Evolutionary conservation across 2,329 filamentous ascomycete genomes (phyloP).

Genomic region (Alternaria rosae): DNA sequence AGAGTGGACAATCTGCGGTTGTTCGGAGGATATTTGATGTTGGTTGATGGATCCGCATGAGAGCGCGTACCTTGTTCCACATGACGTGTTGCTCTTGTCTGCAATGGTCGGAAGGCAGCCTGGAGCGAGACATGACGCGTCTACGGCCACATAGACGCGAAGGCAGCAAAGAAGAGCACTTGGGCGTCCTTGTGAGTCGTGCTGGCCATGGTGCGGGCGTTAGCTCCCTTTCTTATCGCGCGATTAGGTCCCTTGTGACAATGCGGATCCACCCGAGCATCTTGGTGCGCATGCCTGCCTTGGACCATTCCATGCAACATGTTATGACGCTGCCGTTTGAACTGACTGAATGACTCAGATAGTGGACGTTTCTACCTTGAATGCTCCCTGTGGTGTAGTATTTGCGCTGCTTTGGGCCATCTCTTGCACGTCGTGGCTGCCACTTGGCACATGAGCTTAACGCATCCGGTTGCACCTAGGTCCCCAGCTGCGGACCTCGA

Average conservation of each 20-base stretch:
- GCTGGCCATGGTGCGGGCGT: slow-evolving; percentile 9
- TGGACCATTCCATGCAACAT: background rate
- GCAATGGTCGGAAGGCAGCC: background rate
- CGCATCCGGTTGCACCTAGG: slow-evolving; percentile 27
- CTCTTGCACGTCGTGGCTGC: slow-evolving; percentile 25
- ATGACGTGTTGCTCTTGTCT: slow-evolving; percentile 24
- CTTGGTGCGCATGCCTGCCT: slow-evolving; percentile 21
- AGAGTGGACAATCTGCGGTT: background rate
- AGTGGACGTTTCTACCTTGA: background rate
- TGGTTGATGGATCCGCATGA: slow-evolving; percentile 12
- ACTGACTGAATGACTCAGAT: background rate
- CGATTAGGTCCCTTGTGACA: slow-evolving; percentile 21
- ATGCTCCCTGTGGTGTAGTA: background rate
- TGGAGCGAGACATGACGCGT: background rate
- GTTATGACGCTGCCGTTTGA: background rate
- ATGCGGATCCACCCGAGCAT: slow-evolving; percentile 26
- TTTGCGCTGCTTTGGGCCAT: slow-evolving; percentile 8
- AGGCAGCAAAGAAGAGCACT: background rate
- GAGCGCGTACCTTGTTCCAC: slow-evolving; percentile 28
- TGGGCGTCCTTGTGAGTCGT: background rate
- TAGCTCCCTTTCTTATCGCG: slow-evolving; percentile 28
- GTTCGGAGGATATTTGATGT: background rate
- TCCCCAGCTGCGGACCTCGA: slow-evolving; percentile 14
- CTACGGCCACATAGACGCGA: background rate
- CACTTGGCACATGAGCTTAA: slow-evolving; percentile 33